phyloP scores from a whole-genome alignment of 2,329 filamentous ascomycete species.

The Pseudocercospora musae region DNA sequence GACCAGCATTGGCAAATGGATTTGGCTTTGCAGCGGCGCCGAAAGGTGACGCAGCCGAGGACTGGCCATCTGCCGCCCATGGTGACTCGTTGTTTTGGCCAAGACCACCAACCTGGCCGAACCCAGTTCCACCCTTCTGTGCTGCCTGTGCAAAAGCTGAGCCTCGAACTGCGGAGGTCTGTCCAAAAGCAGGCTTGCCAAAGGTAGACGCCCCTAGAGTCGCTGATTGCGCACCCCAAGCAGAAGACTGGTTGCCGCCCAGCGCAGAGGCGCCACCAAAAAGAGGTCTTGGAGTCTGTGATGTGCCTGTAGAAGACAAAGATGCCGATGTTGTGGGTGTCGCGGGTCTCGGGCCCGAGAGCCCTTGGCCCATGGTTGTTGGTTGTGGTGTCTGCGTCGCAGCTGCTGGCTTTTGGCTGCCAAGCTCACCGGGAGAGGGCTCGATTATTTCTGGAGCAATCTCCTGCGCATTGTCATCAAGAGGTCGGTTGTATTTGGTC shows the following conservation, averaged over 20 bases:
- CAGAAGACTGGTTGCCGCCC: not conserved
- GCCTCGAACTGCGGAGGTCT: not conserved
- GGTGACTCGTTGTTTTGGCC: conserved; percentile 11
- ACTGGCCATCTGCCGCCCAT: not conserved
- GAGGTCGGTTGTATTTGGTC: conserved; percentile 6
- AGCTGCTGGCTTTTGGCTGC: not conserved
- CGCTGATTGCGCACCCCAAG: not conserved
- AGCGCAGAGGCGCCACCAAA: conserved; percentile 10
- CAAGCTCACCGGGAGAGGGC: not conserved
- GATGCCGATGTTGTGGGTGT: conserved; percentile 1
- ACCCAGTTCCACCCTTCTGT: conserved; percentile 1
- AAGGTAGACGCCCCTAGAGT: not conserved
- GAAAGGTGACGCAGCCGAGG: conserved; percentile 20
- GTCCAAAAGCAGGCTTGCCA: conserved; percentile 3
- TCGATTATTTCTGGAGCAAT: not conserved
- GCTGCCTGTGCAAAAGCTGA: not conserved
- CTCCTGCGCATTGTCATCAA: not conserved
- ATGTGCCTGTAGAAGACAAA: not conserved
- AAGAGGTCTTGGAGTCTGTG: not conserved
- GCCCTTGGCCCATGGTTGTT: not conserved
- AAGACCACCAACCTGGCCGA: conserved; percentile 10
- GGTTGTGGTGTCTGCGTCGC: not conserved
- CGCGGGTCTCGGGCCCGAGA: not conserved
- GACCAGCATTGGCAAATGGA: not conserved
- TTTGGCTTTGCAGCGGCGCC: conserved; percentile 8